Evolutionary conservation across 345 rosid species (phyloP), one percentile per base, ranked within the genome.

Genomic region (Passiflora organensis): DNA sequence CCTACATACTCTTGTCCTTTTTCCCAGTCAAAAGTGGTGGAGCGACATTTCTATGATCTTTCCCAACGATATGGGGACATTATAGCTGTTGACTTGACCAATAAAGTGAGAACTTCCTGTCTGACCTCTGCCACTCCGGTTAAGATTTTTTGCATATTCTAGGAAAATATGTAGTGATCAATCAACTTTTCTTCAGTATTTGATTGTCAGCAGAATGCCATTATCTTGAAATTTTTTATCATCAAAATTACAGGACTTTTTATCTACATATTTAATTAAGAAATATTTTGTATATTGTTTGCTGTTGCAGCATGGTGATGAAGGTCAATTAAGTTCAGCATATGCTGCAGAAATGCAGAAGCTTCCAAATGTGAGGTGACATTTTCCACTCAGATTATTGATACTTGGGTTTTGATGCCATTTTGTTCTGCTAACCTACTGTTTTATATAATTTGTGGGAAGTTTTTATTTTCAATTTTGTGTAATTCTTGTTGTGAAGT

Each of bases 301-400:
- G 17, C 48, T 44, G 17, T 60, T 57, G 62, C 67, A 91, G 98
- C 83, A 80, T 66, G 98, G 98, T 66, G 93, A 72, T 68, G 98
- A 91, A 78, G 98, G 98, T 71, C 78, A 67, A 58, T 57, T 91
- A 67, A 82, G 85, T 68, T 73, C 79, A 5, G 93, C 93, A 53
- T 91, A 76, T 73, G 87, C 90, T 58, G 69, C 79, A 39, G 93
- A 91, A 76, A 75, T 82, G 81, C 77, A 80, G 63, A 88, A 66
- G 85, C 78, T 85, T 81, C 82, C 85, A 60, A 66, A 80, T 70
- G 89, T 82, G 79, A 91, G 98, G 98, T 91, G 86, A 74, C 71
- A 61, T 49, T 63, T 67, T 60, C 55, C 50, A 17, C 49, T 66
- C 50, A 36, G 55, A 6, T 55, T 18, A 48, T 37, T 44, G 43